Conservation (phyloP, 208 protist genomes). For the Acanthamoeba healyi region DNA sequence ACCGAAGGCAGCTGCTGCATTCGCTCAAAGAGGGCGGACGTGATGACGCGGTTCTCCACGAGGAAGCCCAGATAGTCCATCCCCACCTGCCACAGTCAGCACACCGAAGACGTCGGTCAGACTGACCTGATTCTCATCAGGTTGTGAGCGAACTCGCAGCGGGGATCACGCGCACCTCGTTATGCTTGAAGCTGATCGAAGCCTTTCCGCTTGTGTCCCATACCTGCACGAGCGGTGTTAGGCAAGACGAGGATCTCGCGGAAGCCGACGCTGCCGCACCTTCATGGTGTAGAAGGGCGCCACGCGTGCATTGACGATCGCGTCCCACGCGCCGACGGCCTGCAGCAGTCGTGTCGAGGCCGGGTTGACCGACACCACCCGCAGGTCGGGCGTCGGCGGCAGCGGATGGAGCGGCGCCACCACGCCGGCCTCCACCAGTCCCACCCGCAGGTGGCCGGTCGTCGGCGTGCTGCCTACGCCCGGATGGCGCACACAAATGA, state of each 20-base stretch:
- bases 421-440: conserved; percentile 17
- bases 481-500: too few species aligned
- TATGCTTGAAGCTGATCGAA: conserved; percentile 44
- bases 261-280: too few species aligned
- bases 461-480: conserved; percentile 22
- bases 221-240: neutral
- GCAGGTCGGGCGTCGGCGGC: conserved; percentile 18
- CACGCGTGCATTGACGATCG: conserved; percentile 21
- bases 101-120: neutral
- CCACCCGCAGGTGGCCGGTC: conserved; percentile 31
- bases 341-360: conserved; percentile 15
- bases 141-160: too few species aligned
- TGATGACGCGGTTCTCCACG: conserved; percentile 40
- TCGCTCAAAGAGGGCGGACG: conserved; percentile 13
- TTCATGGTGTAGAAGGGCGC: conserved; percentile 45
- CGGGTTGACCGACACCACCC: conserved; percentile 63
- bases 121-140: neutral
- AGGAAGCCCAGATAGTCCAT: conserved; percentile 33
- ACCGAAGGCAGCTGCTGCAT: conserved; percentile 39
- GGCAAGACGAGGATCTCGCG: too few species aligned
- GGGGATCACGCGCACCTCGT: conserved; percentile 3
- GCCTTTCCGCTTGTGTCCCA: conserved; percentile 47
- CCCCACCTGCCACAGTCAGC: conserved; percentile 12
- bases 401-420: conserved; percentile 58
- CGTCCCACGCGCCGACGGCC: conserved; percentile 28